These are phyloP conservation scores for Hortaea werneckii DNA, from an alignment of 2,329 filamentous ascomycete species.

Conservation along the genomic window DNA sequence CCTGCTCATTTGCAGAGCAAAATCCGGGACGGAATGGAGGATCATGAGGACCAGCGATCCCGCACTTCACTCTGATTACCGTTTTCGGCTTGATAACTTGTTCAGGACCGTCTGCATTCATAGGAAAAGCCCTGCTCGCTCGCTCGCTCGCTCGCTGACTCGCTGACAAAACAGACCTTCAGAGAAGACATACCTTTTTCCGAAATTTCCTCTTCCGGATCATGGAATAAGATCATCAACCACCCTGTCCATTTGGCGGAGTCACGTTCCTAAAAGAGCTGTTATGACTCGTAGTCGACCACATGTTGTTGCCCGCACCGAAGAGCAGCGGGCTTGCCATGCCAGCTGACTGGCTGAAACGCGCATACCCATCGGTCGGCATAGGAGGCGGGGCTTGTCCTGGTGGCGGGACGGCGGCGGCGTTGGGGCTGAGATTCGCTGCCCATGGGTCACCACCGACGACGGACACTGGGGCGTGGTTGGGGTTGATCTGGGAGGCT, in stretches of 20 bases:
- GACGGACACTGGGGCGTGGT: neutral
- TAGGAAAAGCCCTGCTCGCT: too few relatives aligned
- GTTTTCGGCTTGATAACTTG: too few relatives aligned
- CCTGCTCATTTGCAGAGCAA: too few relatives aligned
- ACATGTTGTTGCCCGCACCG: constrained; percentile 28
- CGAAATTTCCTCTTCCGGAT: too few relatives aligned
- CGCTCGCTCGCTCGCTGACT: too few relatives aligned
- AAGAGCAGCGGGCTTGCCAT: constrained; percentile 34
- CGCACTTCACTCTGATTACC: too few relatives aligned
- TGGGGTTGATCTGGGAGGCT: constrained; percentile 16
- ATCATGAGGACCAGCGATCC: too few relatives aligned
- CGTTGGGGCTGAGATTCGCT: constrained; percentile 6
- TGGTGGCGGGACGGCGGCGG: constrained; percentile 5
- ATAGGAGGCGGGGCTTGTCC: constrained; percentile 6
- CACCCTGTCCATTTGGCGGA: constrained; percentile 14
- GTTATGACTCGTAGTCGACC: constrained; percentile 17
- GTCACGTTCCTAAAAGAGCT: constrained; percentile 6
- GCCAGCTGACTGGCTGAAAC: constrained; percentile 19
- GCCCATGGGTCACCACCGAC: constrained; percentile 15
- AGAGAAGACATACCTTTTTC: too few relatives aligned
- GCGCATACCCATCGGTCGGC: constrained; percentile 6
- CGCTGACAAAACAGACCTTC: too few relatives aligned
- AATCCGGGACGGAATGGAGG: too few relatives aligned
- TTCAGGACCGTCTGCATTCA: too few relatives aligned
- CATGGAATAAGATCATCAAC: constrained; percentile 5